These are phyloP conservation scores for Dimargaris xerosporica DNA, from an alignment of 192 early-diverging fungal species.

Conservation along the genomic window DNA sequence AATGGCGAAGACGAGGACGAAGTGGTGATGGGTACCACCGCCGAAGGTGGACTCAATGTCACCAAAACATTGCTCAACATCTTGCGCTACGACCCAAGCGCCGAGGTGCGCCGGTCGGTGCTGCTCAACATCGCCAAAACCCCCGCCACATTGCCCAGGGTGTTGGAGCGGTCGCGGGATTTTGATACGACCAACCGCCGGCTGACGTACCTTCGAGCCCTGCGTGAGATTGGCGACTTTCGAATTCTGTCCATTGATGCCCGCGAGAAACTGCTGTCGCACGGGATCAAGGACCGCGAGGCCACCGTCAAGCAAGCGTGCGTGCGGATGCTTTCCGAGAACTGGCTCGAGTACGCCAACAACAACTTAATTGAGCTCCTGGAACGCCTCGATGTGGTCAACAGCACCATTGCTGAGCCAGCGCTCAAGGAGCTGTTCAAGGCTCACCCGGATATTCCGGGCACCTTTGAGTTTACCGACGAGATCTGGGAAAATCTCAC, in stretches of 20 bases:
- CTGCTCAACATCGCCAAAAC: conserved; percentile 56
- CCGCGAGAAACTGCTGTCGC: conserved; percentile 50
- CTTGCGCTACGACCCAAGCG: conserved; percentile 57
- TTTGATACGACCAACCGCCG: conserved; percentile 58
- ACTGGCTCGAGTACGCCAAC: conserved; percentile 59
- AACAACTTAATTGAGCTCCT: conserved; percentile 61
- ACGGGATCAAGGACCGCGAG: conserved; percentile 73
- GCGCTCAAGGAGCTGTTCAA: conserved; percentile 47
- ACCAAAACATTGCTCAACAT: conserved; percentile 43
- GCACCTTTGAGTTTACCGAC: conserved; percentile 35
- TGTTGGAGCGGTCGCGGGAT: conserved; percentile 66
- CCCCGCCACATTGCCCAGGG: conserved; percentile 40
- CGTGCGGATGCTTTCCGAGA: conserved; percentile 45
- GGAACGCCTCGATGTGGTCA: conserved; percentile 54
- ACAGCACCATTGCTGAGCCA: conserved; percentile 43
- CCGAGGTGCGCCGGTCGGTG: conserved; percentile 70
- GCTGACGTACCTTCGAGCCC: conserved; percentile 50
- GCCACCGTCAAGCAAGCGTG: conserved; percentile 57
- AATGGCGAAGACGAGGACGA: conserved; percentile 34
- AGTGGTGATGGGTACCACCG: conserved; percentile 19
- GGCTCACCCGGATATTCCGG: conserved; percentile 46
- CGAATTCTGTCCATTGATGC: conserved; percentile 47
- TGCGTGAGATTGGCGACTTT: conserved; percentile 52
- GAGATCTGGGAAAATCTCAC: conserved; percentile 35
- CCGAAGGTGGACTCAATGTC: conserved; percentile 36